Evolutionary conservation across 192 early-diverging fungal species (phyloP).

Genomic region (Backusella morwellensis): DNA sequence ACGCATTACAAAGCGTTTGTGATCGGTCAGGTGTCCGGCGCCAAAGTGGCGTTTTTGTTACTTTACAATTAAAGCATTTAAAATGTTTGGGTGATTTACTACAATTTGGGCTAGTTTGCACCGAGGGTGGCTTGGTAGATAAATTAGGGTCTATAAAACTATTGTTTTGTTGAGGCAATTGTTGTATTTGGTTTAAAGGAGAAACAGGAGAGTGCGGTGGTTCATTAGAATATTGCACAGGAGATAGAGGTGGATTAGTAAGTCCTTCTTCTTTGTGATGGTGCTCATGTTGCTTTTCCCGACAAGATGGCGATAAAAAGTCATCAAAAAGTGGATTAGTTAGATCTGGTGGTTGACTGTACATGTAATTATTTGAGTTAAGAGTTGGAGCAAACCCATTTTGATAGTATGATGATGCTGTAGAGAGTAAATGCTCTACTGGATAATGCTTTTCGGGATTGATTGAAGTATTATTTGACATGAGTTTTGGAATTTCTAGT

Average conservation of each 20-base stretch:
- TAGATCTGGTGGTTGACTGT: neutral
- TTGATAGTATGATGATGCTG: neutral
- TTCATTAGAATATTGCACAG: neutral
- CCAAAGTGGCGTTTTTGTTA: slow-evolving; percentile 91
- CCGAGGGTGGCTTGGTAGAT: neutral
- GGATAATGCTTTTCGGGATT: neutral
- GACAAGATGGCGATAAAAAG: neutral
- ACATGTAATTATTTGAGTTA: neutral
- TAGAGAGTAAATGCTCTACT: neutral
- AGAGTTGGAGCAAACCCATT: neutral
- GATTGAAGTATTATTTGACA: neutral
- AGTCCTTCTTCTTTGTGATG: neutral
- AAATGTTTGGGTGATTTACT: slow-evolving; percentile 11
- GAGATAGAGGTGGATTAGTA: neutral
- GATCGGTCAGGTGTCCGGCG: slow-evolving; percentile 73
- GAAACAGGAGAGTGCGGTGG: neutral
- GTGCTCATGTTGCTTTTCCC: neutral
- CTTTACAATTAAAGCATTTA: slow-evolving; percentile 65
- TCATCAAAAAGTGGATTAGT: neutral
- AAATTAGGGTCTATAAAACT: neutral
- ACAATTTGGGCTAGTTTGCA: neutral
- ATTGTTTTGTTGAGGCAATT: neutral
- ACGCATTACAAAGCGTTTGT: slow-evolving; percentile 93
- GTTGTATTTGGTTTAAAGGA: neutral
- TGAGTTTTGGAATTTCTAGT: neutral